Conservation (phyloP, 2,329 filamentous ascomycete species). For the Tolypocladium tundrense region DNA sequence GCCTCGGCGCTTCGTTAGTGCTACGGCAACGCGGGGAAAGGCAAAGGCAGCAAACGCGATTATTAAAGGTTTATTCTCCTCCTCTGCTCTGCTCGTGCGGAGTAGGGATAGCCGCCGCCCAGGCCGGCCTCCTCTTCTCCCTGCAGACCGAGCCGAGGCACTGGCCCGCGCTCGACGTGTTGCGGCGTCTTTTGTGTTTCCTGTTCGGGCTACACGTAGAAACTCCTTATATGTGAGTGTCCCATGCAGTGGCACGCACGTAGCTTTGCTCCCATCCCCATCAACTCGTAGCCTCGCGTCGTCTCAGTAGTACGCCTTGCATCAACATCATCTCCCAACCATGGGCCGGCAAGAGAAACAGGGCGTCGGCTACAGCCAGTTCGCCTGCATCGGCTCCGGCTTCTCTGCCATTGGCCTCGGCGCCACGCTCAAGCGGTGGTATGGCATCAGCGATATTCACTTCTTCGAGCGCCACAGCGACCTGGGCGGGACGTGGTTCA, state of each 20-base stretch:
- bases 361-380: slow-evolving; percentile 21
- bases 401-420: slow-evolving; percentile 53
- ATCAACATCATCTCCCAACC: background rate
- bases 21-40: too few species aligned
- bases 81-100: background rate
- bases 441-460: slow-evolving; percentile 47
- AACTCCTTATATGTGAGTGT: background rate
- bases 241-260: background rate
- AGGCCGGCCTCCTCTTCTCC: background rate
- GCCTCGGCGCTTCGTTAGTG: background rate
- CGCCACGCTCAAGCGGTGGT: slow-evolving; percentile 44
- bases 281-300: background rate
- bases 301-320: background rate
- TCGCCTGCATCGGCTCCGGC: slow-evolving; percentile 45
- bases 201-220: too few species aligned
- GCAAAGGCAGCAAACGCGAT: too few species aligned
- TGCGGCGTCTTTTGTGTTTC: background rate
- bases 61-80: too few species aligned
- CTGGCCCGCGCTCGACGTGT: background rate
- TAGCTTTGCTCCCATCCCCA: background rate
- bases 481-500: slow-evolving; percentile 55
- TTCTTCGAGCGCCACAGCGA: slow-evolving; percentile 49
- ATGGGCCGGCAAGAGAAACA: background rate
- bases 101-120: background rate
- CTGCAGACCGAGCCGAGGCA: background rate